Percentiles rank a stretch among this genome's conserved stretches.
Evolutionary conservation across 2,329 filamentous ascomycete genomes (phyloP).

Genomic region (Beauveria varroae): DNA sequence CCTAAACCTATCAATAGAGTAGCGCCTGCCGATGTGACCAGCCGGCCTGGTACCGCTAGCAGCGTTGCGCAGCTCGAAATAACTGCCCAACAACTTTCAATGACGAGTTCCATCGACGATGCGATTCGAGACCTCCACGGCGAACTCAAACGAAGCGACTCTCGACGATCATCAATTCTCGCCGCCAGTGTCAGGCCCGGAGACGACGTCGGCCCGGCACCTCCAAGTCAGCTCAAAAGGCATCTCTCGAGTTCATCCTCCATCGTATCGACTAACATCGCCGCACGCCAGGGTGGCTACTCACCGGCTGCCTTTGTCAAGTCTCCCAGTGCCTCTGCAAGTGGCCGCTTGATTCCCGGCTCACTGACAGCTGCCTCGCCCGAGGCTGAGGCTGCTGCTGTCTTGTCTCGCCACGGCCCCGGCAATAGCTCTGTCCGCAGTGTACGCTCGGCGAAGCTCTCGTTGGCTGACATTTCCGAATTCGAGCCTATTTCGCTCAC

Average conservation of each 20-base stretch:
- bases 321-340: conserved; percentile 58
- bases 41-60: conserved; percentile 53
- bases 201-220: conserved; percentile 15
- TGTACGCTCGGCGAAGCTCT: conserved; percentile 41
- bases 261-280: conserved; percentile 62
- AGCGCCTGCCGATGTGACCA: conserved; percentile 46
- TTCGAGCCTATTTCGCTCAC: conserved; percentile 46
- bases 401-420: conserved; percentile 44
- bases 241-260: conserved; percentile 47
- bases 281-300: conserved; percentile 62
- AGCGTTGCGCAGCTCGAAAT: conserved; percentile 71
- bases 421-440: conserved; percentile 48
- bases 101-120: conserved; percentile 68
- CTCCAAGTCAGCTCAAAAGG: conserved; percentile 27
- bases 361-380: conserved; percentile 38
- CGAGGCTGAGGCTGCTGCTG: conserved; percentile 32
- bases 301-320: conserved; percentile 61
- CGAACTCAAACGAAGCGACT: conserved; percentile 64
- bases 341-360: conserved; percentile 45
- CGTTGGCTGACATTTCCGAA: conserved; percentile 50
- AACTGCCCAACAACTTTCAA: conserved; percentile 65
- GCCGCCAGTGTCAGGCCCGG: conserved; percentile 36
- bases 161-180: conserved; percentile 55
- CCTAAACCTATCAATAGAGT: conserved; percentile 40
- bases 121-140: conserved; percentile 67